A percentile compares a stretch with the other conserved stretches of the same genome.
Conservation (phyloP, 1,284 basidiomycete genomes). For the Leucoagaricus sp. region DNA sequence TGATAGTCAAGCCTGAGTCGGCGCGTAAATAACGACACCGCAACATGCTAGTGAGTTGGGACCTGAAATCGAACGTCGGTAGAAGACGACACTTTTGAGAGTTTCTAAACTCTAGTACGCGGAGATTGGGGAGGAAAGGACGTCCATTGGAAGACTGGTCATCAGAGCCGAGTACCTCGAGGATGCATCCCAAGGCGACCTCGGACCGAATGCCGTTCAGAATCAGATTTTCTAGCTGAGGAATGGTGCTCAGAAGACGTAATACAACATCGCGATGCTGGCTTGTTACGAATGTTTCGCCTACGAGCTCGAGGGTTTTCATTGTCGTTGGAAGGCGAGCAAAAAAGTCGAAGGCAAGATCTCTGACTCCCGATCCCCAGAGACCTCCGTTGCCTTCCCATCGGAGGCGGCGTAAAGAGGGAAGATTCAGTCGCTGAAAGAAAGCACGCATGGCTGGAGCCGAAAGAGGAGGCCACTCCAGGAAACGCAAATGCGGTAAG, state of each 20-base stretch:
- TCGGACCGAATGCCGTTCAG: not conserved
- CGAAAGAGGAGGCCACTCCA: too few relatives aligned
- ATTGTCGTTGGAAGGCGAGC: not conserved
- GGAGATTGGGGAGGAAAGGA: not conserved
- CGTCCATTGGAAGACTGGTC: not conserved
- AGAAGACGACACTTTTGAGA: too few relatives aligned
- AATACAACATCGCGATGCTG: too few relatives aligned
- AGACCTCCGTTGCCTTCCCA: too few relatives aligned
- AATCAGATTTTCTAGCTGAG: not conserved
- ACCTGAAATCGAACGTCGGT: too few relatives aligned
- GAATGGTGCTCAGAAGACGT: not conserved
- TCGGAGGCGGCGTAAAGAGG: too few relatives aligned
- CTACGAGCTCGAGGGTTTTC: not conserved
- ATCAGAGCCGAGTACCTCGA: not conserved
- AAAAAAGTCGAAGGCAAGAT: not conserved
- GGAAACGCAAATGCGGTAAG: too few relatives aligned
- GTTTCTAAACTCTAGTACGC: not conserved
- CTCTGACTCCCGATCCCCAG: too few relatives aligned
- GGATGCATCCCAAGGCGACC: too few relatives aligned
- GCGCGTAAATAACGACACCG: not conserved
- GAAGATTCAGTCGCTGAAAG: too few relatives aligned
- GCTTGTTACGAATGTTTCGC: not conserved
- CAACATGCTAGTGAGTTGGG: not conserved
- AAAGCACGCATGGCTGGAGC: too few relatives aligned
- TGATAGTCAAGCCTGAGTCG: not conserved